A percentile compares a stretch with the other conserved stretches of the same genome.
phyloP scores from a whole-genome alignment of 495 filamentous ascomycete genomes.

The Clavariopsis aquatica region DNA sequence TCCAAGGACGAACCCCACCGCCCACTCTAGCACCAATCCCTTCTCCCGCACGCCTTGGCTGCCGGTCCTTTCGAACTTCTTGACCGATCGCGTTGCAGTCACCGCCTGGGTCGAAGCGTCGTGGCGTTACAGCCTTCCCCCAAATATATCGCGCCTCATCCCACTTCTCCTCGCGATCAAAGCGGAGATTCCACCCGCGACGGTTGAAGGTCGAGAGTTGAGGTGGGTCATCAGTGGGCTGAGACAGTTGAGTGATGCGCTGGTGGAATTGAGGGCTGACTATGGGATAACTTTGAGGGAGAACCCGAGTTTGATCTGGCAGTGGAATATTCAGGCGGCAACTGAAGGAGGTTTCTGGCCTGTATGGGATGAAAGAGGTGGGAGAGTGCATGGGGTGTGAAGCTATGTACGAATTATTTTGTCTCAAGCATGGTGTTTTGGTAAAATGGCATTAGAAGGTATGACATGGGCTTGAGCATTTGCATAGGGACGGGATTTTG shows the following conservation, averaged over 20 bases:
- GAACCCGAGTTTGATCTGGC: conserved; percentile 28
- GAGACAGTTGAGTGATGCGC: conserved; percentile 23
- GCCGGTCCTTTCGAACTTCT: conserved; percentile 26
- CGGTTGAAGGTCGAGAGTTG: conserved; percentile 20
- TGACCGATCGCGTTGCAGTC: conserved; percentile 24
- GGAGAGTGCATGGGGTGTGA: conserved; percentile 10
- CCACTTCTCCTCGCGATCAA: conserved; percentile 24
- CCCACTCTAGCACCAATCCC: background rate
- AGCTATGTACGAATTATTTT: background rate
- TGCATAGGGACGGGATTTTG: too few relatives aligned
- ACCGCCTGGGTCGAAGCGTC: conserved; percentile 35
- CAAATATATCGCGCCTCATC: conserved; percentile 29
- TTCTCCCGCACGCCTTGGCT: conserved; percentile 22
- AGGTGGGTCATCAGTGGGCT: conserved; percentile 23
- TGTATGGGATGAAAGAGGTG: conserved; percentile 25
- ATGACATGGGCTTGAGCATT: too few relatives aligned
- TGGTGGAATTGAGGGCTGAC: conserved; percentile 18
- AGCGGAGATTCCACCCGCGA: conserved; percentile 22
- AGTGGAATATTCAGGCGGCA: conserved; percentile 17
- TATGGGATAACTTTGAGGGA: conserved; percentile 24
- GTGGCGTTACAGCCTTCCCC: conserved; percentile 31
- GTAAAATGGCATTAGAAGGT: too few relatives aligned
- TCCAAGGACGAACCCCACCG: background rate
- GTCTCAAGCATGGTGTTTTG: too few relatives aligned
- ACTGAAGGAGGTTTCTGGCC: conserved; percentile 15